A percentile compares a stretch with the other conserved stretches of the same genome.
These are phyloP conservation scores for Aureobasidium uvarum DNA, from an alignment of 2,329 filamentous ascomycete genomes.

Conservation along the genomic window DNA sequence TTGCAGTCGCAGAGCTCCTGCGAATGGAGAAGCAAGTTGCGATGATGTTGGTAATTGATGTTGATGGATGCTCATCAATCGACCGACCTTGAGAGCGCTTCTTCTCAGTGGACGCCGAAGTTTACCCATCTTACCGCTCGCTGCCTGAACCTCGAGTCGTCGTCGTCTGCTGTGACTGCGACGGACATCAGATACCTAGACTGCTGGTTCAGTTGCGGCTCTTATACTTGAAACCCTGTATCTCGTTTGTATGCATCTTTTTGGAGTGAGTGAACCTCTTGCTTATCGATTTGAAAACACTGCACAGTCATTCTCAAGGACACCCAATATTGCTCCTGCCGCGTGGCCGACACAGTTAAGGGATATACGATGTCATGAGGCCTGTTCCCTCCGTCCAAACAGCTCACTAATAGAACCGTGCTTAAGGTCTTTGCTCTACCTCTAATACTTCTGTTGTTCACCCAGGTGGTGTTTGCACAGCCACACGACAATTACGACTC, in stretches of 20 bases:
- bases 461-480: slow-evolving; percentile 19
- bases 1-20: too few relatives aligned
- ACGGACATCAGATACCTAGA: background rate
- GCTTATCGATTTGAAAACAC: background rate
- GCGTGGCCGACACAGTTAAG: background rate
- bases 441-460: background rate
- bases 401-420: background rate
- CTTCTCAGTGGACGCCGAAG: background rate
- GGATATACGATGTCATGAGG: background rate
- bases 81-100: too few relatives aligned
- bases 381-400: background rate
- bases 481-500: slow-evolving; percentile 17
- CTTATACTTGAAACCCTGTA: background rate
- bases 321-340: background rate
- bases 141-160: background rate
- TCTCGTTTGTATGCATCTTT: background rate
- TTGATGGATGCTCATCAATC: too few relatives aligned
- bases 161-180: background rate
- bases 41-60: too few relatives aligned
- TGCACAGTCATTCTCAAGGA: background rate
- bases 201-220: slow-evolving; percentile 16
- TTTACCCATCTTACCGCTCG: slow-evolving; percentile 7
- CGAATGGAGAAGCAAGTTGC: too few relatives aligned
- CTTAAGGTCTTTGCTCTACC: background rate
- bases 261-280: background rate